These are phyloP conservation scores for Calonectria honghensis DNA, from an alignment of 2,329 filamentous ascomycete species.

Conservation along the genomic window DNA sequence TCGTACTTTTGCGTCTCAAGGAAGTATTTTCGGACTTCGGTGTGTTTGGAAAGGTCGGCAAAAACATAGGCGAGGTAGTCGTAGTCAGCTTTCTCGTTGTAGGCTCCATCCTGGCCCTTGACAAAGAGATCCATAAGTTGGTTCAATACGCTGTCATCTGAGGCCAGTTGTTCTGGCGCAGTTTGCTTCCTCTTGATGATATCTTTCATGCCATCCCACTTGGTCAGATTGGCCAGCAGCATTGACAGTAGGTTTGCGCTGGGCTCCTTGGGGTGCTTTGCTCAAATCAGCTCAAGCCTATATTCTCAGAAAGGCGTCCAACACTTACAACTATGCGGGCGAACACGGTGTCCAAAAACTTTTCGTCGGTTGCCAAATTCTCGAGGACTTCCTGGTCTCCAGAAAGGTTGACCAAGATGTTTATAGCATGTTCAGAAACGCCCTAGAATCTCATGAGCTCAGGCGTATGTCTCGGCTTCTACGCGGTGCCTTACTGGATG, in stretches of 20 bases:
- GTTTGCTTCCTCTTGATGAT: slow-evolving; percentile 81
- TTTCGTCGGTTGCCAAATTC: slow-evolving; percentile 84
- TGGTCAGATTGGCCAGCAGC: slow-evolving; percentile 93
- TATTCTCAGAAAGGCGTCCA: neutral
- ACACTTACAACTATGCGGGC: slow-evolving; percentile 81
- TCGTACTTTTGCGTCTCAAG: slow-evolving; percentile 85
- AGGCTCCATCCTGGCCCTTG: slow-evolving; percentile 87
- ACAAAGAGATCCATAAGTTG: slow-evolving; percentile 98
- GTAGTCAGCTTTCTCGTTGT: slow-evolving; percentile 90
- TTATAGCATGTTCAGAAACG: slow-evolving; percentile 94
- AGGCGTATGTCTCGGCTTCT: neutral
- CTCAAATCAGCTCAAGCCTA: slow-evolving; percentile 28
- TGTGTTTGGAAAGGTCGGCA: slow-evolving; percentile 91
- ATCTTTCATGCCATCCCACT: slow-evolving; percentile 83
- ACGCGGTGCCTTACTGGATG: slow-evolving; percentile 77
- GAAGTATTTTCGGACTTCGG: slow-evolving; percentile 84
- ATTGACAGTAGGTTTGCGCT: slow-evolving; percentile 92
- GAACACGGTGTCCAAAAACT: slow-evolving; percentile 85
- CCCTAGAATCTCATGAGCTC: slow-evolving; percentile 69
- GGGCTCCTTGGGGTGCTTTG: slow-evolving; percentile 82
- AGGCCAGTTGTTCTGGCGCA: slow-evolving; percentile 81
- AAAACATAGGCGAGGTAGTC: slow-evolving; percentile 97
- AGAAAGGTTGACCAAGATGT: slow-evolving; percentile 90
- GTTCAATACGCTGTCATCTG: slow-evolving; percentile 85
- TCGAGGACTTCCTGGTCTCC: slow-evolving; percentile 85